Percentiles rank a stretch among this genome's conserved stretches.
Evolutionary conservation across 2,329 filamentous ascomycete genomes (phyloP).

Genomic region (Trichoderma endophyticum): DNA sequence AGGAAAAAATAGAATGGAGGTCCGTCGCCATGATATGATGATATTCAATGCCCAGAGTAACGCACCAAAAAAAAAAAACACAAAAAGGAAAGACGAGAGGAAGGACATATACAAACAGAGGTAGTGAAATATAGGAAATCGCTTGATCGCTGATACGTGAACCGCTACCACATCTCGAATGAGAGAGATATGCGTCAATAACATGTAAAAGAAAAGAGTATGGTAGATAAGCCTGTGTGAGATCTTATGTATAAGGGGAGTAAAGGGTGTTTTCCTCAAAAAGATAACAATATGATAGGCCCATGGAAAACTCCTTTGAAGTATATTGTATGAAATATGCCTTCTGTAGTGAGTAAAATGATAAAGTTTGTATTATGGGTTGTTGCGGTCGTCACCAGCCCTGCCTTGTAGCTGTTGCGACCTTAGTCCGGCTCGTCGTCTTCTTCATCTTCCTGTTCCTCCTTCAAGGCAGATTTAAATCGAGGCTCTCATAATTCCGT

Average conservation of each 20-base stretch:
- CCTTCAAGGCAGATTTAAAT: not conserved
- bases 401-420: not conserved
- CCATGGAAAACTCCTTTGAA: not conserved
- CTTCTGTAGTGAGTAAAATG: not conserved
- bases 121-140: slow-evolving; percentile 2
- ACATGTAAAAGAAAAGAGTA: not conserved
- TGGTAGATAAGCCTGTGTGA: not conserved
- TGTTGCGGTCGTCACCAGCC: not conserved
- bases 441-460: not conserved
- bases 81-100: not conserved
- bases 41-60: not conserved
- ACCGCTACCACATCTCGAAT: not conserved
- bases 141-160: not conserved
- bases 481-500: not conserved
- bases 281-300: not conserved
- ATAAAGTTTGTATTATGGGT: not conserved
- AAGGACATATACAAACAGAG: not conserved
- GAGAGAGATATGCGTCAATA: not conserved
- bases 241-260: not conserved
- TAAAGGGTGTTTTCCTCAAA: not conserved
- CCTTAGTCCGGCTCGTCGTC: not conserved
- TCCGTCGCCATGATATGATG: slow-evolving; percentile 2
- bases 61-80: not conserved
- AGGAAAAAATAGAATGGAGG: not conserved
- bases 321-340: not conserved